Evolutionary conservation across 768 basidiomycete genomes (phyloP).

Genomic region (Suillus hirtellus): DNA sequence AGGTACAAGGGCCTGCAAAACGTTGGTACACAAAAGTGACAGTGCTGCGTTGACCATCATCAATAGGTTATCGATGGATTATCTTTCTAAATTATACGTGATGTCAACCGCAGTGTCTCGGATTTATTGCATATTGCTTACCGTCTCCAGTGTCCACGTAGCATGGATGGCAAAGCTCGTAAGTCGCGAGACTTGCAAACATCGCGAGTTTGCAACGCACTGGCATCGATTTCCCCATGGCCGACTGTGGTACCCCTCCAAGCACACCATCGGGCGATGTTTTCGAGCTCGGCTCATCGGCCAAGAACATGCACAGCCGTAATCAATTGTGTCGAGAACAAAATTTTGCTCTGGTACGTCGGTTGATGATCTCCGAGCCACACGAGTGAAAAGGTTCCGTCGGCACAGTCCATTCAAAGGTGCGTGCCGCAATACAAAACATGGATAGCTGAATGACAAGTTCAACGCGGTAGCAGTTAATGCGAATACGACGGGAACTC

Average conservation of each 20-base stretch:
- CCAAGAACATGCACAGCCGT: not conserved
- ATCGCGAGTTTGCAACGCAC: not conserved
- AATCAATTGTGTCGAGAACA: constrained; percentile 45
- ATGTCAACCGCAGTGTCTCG: not conserved
- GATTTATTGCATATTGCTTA: not conserved
- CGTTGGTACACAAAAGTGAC: too few relatives aligned
- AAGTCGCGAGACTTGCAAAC: too few relatives aligned
- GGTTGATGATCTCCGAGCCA: constrained; percentile 7
- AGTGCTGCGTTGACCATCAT: too few relatives aligned
- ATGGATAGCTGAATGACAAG: constrained; percentile 15
- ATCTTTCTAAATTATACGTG: too few relatives aligned
- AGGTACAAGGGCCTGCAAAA: too few relatives aligned
- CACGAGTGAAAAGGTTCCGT: constrained; percentile 17
- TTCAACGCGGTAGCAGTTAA: not conserved
- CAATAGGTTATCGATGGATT: too few relatives aligned
- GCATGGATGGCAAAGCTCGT: not conserved
- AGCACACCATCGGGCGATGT: not conserved
- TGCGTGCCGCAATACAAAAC: constrained; percentile 12
- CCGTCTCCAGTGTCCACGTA: not conserved
- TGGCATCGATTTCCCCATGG: not conserved
- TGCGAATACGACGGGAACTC: not conserved
- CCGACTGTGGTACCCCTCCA: not conserved
- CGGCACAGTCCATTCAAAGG: constrained; percentile 19
- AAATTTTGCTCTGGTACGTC: not conserved
- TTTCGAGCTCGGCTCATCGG: not conserved